Conservation (phyloP, 768 basidiomycete species). For the Amylocystis lapponica region DNA sequence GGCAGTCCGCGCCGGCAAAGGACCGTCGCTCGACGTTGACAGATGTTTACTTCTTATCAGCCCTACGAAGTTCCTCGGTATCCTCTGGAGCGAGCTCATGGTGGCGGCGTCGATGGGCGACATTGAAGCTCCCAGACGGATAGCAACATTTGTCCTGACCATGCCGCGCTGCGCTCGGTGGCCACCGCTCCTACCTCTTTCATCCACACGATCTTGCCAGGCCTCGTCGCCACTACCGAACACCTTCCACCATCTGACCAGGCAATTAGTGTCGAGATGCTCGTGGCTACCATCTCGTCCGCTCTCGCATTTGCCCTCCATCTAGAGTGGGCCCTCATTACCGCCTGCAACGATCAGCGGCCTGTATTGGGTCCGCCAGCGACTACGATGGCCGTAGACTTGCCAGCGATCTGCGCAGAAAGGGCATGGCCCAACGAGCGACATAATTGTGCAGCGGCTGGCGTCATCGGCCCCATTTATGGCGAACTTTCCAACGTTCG, state of each 20-base stretch:
- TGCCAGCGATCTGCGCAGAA: slow-evolving; percentile 53
- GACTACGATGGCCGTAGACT: slow-evolving; percentile 59
- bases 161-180: slow-evolving; percentile 46
- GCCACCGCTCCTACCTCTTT: slow-evolving; percentile 74
- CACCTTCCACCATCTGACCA: slow-evolving; percentile 47
- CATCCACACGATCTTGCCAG: slow-evolving; percentile 60
- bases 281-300: slow-evolving; percentile 61
- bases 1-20: slow-evolving; percentile 55
- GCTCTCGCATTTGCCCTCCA: slow-evolving; percentile 63
- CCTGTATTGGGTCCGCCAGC: slow-evolving; percentile 58
- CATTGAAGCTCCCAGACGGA: slow-evolving; percentile 54
- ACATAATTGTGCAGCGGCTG: slow-evolving; percentile 52
- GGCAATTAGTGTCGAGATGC: slow-evolving; percentile 51
- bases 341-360: slow-evolving; percentile 43
- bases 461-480: slow-evolving; percentile 59
- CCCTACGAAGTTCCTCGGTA: slow-evolving; percentile 55
- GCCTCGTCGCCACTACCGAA: slow-evolving; percentile 53
- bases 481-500: slow-evolving; percentile 71
- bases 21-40: slow-evolving; percentile 59
- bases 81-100: slow-evolving; percentile 65
- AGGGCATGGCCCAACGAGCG: slow-evolving; percentile 40
- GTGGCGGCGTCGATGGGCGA: slow-evolving; percentile 50
- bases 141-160: slow-evolving; percentile 64
- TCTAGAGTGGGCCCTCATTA: slow-evolving; percentile 61
- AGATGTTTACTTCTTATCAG: slow-evolving; percentile 55